These are phyloP conservation scores for Colletotrichum navitas DNA, from an alignment of 2,329 filamentous ascomycete genomes.

Conservation along the genomic window DNA sequence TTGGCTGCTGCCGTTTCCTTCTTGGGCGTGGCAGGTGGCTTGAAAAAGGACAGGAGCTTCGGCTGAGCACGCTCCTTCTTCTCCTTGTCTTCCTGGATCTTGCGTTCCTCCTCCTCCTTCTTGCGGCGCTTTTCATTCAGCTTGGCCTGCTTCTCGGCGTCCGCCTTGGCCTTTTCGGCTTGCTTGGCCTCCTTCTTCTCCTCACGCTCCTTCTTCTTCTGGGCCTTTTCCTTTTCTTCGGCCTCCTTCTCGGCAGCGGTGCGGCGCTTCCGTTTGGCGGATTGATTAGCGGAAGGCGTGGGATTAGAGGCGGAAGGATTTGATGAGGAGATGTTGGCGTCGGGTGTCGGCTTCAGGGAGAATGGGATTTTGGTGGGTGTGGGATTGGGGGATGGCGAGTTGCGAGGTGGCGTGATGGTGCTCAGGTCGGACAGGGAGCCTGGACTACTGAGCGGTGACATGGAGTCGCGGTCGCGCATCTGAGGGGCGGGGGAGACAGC, in stretches of 20 bases:
- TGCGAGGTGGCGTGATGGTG: constrained; percentile 55
- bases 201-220: constrained; percentile 46
- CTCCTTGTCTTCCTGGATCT: constrained; percentile 58
- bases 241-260: constrained; percentile 57
- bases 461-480: constrained; percentile 39
- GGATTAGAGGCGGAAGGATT: constrained; percentile 36
- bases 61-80: constrained; percentile 64
- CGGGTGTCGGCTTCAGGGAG: constrained; percentile 5
- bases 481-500: constrained; percentile 16
- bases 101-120: constrained; percentile 62
- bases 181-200: constrained; percentile 52
- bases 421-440: constrained; percentile 56
- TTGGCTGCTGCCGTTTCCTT: constrained; percentile 47
- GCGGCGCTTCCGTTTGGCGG: constrained; percentile 59
- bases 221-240: constrained; percentile 49
- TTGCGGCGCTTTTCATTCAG: constrained; percentile 61
- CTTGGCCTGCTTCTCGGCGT: constrained; percentile 53
- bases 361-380: constrained; percentile 41
- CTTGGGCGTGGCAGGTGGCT: constrained; percentile 53
- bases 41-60: constrained; percentile 59
- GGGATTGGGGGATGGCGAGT: constrained; percentile 51
- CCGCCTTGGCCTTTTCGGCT: constrained; percentile 49
- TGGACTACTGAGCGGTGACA: constrained; percentile 34
- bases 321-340: constrained; percentile 6
- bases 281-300: constrained; percentile 42